These are phyloP conservation scores for Wallacemonas sp. DNA, from an alignment of 208 protist genomes.

Conservation along the genomic window DNA sequence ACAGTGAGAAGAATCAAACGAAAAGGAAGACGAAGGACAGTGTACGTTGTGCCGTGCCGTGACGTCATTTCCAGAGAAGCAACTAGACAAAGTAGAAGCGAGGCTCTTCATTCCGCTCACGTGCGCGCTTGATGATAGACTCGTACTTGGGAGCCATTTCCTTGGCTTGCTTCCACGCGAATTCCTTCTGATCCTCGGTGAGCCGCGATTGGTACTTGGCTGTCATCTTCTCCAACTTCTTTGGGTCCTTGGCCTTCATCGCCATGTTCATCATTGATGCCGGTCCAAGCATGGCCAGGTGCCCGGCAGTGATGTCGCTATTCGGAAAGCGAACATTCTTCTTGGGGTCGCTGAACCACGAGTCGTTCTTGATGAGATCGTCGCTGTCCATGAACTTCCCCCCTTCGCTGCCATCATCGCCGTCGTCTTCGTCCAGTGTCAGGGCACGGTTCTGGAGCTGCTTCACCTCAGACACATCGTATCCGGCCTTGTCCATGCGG, in stretches of 20 bases:
- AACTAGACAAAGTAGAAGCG: conserved; percentile 82
- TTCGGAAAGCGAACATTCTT: conserved; percentile 82
- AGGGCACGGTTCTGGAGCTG: conserved; percentile 68
- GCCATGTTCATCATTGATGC: conserved; percentile 90
- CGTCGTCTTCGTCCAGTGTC: conserved; percentile 64
- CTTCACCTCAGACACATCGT: conserved; percentile 80
- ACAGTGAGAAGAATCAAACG: background rate
- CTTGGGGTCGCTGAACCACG: conserved; percentile 83
- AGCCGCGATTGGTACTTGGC: conserved; percentile 79
- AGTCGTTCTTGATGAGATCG: conserved; percentile 87
- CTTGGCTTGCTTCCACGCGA: conserved; percentile 86
- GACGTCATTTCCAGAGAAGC: background rate
- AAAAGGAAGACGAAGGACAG: background rate
- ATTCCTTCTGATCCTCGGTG: conserved; percentile 85
- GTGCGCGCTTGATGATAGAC: conserved; percentile 68
- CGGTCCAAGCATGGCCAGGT: conserved; percentile 79
- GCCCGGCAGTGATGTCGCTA: conserved; percentile 76
- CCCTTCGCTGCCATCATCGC: conserved; percentile 42
- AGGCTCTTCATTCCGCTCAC: conserved; percentile 81
- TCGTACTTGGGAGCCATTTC: conserved; percentile 88
- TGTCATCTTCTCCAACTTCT: conserved; percentile 82
- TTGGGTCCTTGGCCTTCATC: conserved; percentile 78
- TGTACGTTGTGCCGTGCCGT: too few relatives aligned
- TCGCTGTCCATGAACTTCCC: conserved; percentile 78
- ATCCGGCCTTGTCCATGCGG: conserved; percentile 81